Evolutionary conservation across 2,329 filamentous ascomycete species (phyloP), one percentile per base, ranked within the genome.

Genomic region (Onygenales sp.): DNA sequence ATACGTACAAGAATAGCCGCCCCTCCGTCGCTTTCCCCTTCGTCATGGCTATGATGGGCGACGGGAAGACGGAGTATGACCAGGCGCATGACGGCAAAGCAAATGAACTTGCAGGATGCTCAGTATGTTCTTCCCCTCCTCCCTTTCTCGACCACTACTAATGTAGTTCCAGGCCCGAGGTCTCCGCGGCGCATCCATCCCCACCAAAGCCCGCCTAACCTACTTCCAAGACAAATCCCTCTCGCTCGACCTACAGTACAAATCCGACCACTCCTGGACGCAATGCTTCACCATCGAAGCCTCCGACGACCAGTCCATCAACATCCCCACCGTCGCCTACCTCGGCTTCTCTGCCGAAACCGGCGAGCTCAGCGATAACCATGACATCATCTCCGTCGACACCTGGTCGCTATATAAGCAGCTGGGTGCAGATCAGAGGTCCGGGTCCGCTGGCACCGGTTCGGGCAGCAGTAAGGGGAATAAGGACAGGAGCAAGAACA

Each of bases 1-100:
- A 98, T 69, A 98, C 93, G 44, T 98, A 98, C 80, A 98, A 98
- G 83, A 98, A 98, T 78, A 95, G 96, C 76, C 84, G 93, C 11
- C 92, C 93, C 0, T 93, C 93, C 43, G 86, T 89, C 43, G 87
- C 95, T 46, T 98, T 98, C 73, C 93, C 93, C 50, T 96, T 95
- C 67, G 86, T 98, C 64, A 96, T 97, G 91, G 92, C 91, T 58
- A 97, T 97, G 93, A 78, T 90, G 61, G 93, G 93, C 56, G 93
- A 98, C 69, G 92, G 93, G 57, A 78, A 89, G 67, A 95, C 86
- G 6, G 69, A 77, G 11, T 98, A 98, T 73, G 90, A 97, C 76
- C 90, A 96, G 75, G 84, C 85, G 63, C 91, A 91, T 64, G 93
- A 98, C 66, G 93, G 93, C 68, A 97, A 96, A 78, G 81, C 83